Evolutionary conservation across 2,329 filamentous ascomycete genomes (phyloP).

Genomic region (Arthrobotrys conoides): DNA sequence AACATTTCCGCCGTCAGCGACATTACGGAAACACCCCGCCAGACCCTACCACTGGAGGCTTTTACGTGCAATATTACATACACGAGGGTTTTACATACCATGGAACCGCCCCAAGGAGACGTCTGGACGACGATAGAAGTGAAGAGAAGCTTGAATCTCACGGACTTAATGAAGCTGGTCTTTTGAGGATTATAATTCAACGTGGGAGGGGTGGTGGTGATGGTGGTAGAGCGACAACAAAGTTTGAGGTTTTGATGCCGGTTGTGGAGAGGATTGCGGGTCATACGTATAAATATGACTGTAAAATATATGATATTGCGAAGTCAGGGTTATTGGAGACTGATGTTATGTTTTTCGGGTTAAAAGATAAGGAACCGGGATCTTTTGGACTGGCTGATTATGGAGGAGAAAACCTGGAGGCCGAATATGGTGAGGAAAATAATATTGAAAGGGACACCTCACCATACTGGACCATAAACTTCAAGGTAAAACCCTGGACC

Average conservation of each 20-base stretch:
- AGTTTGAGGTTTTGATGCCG: neutral
- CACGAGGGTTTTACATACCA: no score
- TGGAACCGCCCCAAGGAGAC: no score
- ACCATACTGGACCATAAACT: neutral
- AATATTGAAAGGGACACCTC: neutral
- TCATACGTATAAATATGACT: neutral
- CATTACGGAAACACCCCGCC: slow-evolving; percentile 3
- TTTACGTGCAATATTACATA: no score
- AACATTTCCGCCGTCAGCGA: slow-evolving; percentile 18
- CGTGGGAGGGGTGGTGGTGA: neutral
- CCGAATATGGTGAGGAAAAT: neutral
- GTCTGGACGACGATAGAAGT: neutral
- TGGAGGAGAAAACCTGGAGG: no score
- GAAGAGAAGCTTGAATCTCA: neutral
- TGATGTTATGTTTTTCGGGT: neutral
- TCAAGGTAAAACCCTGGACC: neutral
- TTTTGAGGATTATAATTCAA: neutral
- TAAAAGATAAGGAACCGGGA: neutral
- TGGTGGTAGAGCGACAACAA: neutral
- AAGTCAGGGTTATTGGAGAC: neutral
- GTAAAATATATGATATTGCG: neutral
- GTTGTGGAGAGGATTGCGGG: neutral
- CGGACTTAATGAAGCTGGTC: neutral
- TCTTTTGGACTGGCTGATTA: no score
- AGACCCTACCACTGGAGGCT: no score